These are phyloP conservation scores for Brassica rapa DNA, from an alignment of 345 rosid species.

Conservation along the genomic window DNA sequence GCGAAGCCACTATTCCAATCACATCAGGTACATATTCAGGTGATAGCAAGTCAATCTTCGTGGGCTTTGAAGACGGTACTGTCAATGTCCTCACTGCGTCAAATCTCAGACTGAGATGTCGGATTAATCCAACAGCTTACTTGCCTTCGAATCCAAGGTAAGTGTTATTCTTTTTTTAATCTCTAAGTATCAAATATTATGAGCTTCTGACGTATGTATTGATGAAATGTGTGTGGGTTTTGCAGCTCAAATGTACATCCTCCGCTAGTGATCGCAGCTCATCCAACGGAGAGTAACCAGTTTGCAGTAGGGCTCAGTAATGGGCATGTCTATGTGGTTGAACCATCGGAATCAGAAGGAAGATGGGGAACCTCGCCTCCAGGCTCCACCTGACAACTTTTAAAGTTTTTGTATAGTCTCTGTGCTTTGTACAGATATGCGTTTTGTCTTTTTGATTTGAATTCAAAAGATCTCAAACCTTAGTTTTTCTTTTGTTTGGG, in stretches of 20 bases:
- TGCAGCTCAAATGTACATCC: constrained; percentile 61
- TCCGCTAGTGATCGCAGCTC: constrained; percentile 69
- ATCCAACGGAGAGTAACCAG: constrained; percentile 70
- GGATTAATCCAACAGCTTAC: constrained; percentile 72
- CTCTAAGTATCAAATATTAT: neutral
- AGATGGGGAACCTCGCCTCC: constrained; percentile 88
- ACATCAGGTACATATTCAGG: constrained; percentile 84
- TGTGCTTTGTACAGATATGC: neutral
- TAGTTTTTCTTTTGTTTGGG: too few relatives aligned
- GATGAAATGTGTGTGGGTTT: neutral
- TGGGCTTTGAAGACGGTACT: constrained; percentile 73
- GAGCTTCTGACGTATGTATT: neutral
- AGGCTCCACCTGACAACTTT: neutral
- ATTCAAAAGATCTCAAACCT: too few relatives aligned
- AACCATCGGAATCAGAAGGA: constrained; percentile 73
- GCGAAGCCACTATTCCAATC: constrained; percentile 71
- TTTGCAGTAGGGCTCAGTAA: constrained; percentile 81
- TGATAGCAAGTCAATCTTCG: constrained; percentile 72
- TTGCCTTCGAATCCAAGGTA: constrained; percentile 71
- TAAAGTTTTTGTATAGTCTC: neutral
- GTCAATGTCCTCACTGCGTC: constrained; percentile 63
- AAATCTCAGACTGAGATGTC: constrained; percentile 72
- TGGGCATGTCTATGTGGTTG: constrained; percentile 65
- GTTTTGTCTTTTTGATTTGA: too few relatives aligned
- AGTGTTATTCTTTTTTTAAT: neutral